A percentile compares a stretch with the other conserved stretches of the same genome.
Conservation (phyloP, 1,284 basidiomycete genomes). For the Gymnopus androsaceus region DNA sequence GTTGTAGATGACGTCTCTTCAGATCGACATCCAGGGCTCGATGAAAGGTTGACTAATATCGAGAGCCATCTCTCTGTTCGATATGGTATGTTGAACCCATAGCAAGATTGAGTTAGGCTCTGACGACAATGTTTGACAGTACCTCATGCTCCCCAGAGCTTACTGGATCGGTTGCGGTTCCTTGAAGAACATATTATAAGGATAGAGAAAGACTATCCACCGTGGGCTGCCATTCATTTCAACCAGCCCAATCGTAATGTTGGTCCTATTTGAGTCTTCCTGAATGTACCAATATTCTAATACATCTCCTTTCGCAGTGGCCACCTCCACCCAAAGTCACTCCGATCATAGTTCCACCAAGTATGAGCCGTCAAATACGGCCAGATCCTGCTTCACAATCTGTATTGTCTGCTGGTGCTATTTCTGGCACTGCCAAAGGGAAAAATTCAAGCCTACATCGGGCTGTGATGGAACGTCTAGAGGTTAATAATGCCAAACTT, state of each 20-base stretch:
- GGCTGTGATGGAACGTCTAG: constrained; percentile 72
- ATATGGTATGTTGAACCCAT: constrained; percentile 53
- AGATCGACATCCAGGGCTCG: constrained; percentile 55
- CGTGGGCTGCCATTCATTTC: constrained; percentile 82
- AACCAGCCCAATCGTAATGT: constrained; percentile 79
- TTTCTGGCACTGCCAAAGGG: constrained; percentile 37
- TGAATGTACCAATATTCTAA: background rate
- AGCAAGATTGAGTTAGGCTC: background rate
- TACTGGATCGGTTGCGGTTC: constrained; percentile 64
- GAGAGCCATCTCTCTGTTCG: constrained; percentile 71
- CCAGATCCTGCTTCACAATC: constrained; percentile 7
- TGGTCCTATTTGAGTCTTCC: constrained; percentile 32
- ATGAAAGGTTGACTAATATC: constrained; percentile 62
- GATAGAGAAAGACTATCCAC: constrained; percentile 76
- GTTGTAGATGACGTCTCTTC: constrained; percentile 37
- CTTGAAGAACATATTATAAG: constrained; percentile 74
- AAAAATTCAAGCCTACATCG: constrained; percentile 65
- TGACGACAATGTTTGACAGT: constrained; percentile 42
- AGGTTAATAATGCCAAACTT: constrained; percentile 72
- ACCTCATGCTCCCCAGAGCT: constrained; percentile 63
- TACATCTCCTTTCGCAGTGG: constrained; percentile 50
- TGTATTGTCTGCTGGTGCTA: constrained; percentile 20
- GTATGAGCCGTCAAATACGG: constrained; percentile 36
- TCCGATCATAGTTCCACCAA: constrained; percentile 70
- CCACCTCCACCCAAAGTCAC: constrained; percentile 74